Conservation (phyloP, 2,329 filamentous ascomycete genomes). For the Penicillium paneum region DNA sequence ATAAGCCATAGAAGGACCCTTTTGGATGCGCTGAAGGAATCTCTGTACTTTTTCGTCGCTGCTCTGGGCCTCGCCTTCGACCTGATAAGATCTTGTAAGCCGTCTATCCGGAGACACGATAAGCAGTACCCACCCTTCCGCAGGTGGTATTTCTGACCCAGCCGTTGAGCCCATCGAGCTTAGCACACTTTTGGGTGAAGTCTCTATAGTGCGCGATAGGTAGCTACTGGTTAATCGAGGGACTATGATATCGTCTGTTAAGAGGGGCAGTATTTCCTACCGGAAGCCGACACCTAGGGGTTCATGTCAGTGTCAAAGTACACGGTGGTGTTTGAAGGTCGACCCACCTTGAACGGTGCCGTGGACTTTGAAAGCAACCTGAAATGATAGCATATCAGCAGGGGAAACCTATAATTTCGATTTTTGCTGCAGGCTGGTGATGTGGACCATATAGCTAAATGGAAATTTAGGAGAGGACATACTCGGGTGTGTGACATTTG, state of each 20-base stretch:
- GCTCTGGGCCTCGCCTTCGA: constrained; percentile 86
- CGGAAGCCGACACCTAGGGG: constrained; percentile 34
- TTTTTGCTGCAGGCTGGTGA: not conserved
- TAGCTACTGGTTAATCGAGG: not conserved
- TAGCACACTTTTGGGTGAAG: constrained; percentile 46
- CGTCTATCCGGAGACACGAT: not conserved
- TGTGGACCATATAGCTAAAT: not conserved
- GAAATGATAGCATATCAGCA: constrained; percentile 8
- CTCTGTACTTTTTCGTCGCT: constrained; percentile 60
- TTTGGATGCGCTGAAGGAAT: constrained; percentile 71
- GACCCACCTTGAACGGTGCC: constrained; percentile 66
- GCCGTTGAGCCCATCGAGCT: constrained; percentile 45
- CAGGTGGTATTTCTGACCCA: constrained; percentile 49
- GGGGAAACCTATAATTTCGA: not conserved
- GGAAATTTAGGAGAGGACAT: not conserved
- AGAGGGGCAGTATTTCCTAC: constrained; percentile 17
- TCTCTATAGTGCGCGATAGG: constrained; percentile 24
- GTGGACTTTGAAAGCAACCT: constrained; percentile 53
- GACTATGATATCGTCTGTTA: constrained; percentile 19
- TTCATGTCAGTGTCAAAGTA: not conserved
- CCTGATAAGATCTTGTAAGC: constrained; percentile 50
- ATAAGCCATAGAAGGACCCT: constrained; percentile 67
- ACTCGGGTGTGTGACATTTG: constrained; percentile 21
- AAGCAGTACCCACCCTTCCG: constrained; percentile 39
- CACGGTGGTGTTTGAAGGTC: not conserved